A percentile compares a stretch with the other conserved stretches of the same genome.
phyloP scores from a whole-genome alignment of 2,329 filamentous ascomycete genomes.

The Aspergillus aculeatinus region DNA sequence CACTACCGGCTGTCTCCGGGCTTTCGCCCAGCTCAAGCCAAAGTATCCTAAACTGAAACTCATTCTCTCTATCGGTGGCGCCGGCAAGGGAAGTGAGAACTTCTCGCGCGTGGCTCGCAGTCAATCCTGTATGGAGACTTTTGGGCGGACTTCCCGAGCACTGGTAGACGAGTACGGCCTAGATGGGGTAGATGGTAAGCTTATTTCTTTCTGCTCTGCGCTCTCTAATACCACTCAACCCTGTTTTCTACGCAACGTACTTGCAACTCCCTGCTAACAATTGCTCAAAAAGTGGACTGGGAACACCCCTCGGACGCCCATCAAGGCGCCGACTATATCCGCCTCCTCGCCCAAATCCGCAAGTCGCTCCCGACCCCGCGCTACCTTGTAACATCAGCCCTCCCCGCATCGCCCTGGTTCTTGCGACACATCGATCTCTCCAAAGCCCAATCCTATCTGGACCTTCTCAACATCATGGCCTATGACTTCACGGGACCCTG shows the following conservation, averaged over 20 bases:
- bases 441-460: slow-evolving; percentile 63
- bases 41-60: slow-evolving; percentile 69
- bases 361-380: slow-evolving; percentile 65
- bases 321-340: slow-evolving; percentile 69
- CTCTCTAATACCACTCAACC: neutral
- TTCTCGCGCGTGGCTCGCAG: slow-evolving; percentile 68
- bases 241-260: too few relatives aligned
- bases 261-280: neutral
- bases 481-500: slow-evolving; percentile 78
- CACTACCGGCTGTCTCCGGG: slow-evolving; percentile 67
- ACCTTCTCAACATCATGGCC: slow-evolving; percentile 75
- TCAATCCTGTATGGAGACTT: slow-evolving; percentile 62
- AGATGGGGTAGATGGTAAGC: slow-evolving; percentile 73
- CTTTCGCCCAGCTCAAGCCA: slow-evolving; percentile 70
- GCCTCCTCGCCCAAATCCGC: slow-evolving; percentile 66
- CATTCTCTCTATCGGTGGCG: slow-evolving; percentile 75
- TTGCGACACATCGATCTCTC: slow-evolving; percentile 68
- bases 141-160: slow-evolving; percentile 65
- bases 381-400: slow-evolving; percentile 69
- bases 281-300: slow-evolving; percentile 66
- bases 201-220: neutral
- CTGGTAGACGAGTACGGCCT: slow-evolving; percentile 70
- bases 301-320: slow-evolving; percentile 67
- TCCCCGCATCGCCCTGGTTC: slow-evolving; percentile 66
- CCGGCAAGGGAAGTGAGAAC: slow-evolving; percentile 59